Evolutionary conservation across 2,329 filamentous ascomycete species (phyloP), one percentile per base, ranked within the genome.

Genomic region (Fusarium hostae): DNA sequence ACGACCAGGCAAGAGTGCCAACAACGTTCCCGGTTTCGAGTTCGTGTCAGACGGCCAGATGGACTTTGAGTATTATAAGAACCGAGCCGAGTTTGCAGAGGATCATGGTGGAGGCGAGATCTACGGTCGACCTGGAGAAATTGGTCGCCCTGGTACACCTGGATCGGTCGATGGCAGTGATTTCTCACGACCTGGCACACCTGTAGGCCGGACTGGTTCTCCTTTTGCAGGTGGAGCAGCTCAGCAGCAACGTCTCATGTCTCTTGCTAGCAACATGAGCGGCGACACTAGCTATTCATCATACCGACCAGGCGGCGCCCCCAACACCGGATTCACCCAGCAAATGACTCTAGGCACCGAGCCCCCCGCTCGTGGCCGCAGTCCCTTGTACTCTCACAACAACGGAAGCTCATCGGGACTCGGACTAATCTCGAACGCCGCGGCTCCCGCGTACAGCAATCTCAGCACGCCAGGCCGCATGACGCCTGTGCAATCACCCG

Each of bases 61-160:
- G 81, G 94, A 97, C 79, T 97, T 97, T 78, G 91, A 94, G 67
- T 95, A 94, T 82, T 98, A 91, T 86, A 98, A 97, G 82, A 92
- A 97, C 80, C 88, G 94, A 2, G 88, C 93, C 4, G 95, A 98
- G 74, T 98, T 98, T 81, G 90, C 90, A 3, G 91, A 94, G 15
- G 93, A 96, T 59, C 92, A 94, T 72, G 94, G 94, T n/a, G 94
- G 92, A 9, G 92, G 92, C 26, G 88, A 89, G 35, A 84, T 91
- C 10, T 91, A 88, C 69, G 92, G 91, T 6, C 86, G 83, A 18
- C 81, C 86, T 4, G 82, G 84, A 28, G 91, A 92, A 68, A 82
- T 90, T 4, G 80, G 87, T 20, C 86, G 91, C 2, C 87, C 90
- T 0, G 88, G 86, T 22, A 92, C 91, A 0, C 90, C 91, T 0